Conservation (phyloP, 352 stramenopile genomes). For the Pythium biforme region DNA sequence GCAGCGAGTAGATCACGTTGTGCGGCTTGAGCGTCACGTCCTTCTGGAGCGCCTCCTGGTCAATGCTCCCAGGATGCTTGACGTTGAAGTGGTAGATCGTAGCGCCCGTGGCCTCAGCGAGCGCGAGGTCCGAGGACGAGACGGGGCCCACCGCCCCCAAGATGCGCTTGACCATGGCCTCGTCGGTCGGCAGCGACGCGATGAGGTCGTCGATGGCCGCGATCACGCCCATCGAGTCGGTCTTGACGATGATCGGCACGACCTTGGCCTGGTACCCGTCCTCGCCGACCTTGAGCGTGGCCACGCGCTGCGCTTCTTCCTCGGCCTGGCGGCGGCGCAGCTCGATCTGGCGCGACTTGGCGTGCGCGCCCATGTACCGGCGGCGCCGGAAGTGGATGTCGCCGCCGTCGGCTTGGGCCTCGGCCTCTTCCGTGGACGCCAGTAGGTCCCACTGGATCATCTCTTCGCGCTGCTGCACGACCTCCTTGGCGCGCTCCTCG, state of each 20-base stretch:
- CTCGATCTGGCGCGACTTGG: slow-evolving; percentile 72
- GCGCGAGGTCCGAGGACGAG: slow-evolving; percentile 77
- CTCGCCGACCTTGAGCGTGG: slow-evolving; percentile 64
- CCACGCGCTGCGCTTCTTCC: slow-evolving; percentile 70
- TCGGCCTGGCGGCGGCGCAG: slow-evolving; percentile 58
- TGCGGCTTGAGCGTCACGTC: slow-evolving; percentile 69
- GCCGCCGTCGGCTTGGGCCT: slow-evolving; percentile 36
- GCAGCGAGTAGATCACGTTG: slow-evolving; percentile 86
- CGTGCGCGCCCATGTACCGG: slow-evolving; percentile 48
- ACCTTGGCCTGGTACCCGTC: slow-evolving; percentile 89
- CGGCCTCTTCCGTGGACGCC: slow-evolving; percentile 52
- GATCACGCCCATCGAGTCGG: slow-evolving; percentile 96
- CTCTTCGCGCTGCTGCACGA: slow-evolving; percentile 66
- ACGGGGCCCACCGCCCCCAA: slow-evolving; percentile 78
- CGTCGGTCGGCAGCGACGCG: slow-evolving; percentile 61
- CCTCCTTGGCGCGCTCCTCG: slow-evolving; percentile 79
- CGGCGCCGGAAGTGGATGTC: slow-evolving; percentile 33
- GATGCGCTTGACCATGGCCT: slow-evolving; percentile 82
- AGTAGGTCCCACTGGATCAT: slow-evolving; percentile 80
- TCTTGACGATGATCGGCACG: slow-evolving; percentile 98
- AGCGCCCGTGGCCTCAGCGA: slow-evolving; percentile 78
- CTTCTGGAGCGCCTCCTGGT: slow-evolving; percentile 80
- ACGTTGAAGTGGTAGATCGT: slow-evolving; percentile 91
- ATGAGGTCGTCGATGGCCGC: slow-evolving; percentile 91
- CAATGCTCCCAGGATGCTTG: slow-evolving; percentile 64